Evolutionary conservation across 2,329 filamentous ascomycete genomes (phyloP), one percentile per base, ranked within the genome.

Genomic region (Cladosporium sp.): DNA sequence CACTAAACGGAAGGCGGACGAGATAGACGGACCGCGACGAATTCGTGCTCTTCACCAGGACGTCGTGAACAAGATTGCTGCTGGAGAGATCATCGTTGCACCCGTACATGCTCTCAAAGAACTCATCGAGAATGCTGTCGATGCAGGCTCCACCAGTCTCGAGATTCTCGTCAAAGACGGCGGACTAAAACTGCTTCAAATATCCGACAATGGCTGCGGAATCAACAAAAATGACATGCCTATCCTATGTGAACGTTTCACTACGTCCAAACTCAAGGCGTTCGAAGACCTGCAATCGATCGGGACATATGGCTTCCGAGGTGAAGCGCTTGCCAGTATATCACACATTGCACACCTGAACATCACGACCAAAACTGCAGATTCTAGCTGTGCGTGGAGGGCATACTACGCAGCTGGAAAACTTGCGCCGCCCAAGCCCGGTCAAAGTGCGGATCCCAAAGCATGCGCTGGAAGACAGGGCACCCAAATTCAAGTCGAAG

Each of bases 31-130:
- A 20, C 70, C 68, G 34, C 68, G 72, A 45, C 64, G 75, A 24
- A 80, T 80, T 60, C 70, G 95, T 84, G 87, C 92, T 12, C 80
- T 99, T 20, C 88, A 95, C 63, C 84, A 88, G 56, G 86, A 93
- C 72, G 93, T 99, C 18, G 88, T 99, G 58, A 99, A 97, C 76
- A 99, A 97, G 69, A 99, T 99, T 59, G 93, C 93, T 1, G 93
- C 93, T 0, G 93, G 93, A 17, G 93, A 99, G 69, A 99, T 99
- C 62, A 99, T 99, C 54, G 90, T 99, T 43, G 92, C 93, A 2
- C 95, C 93, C 0, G 90, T 96, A 22, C 89, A 99, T 69, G 93
- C 95, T 3, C 71, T 99, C 51, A 99, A 99, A 70, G 93, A 99
- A 68, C 75, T 99, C 43, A 90, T 99, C 11, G 93, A 99, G 68